These are phyloP conservation scores for Penicillium samsonianum DNA, from an alignment of 495 filamentous ascomycete genomes.

Conservation along the genomic window DNA sequence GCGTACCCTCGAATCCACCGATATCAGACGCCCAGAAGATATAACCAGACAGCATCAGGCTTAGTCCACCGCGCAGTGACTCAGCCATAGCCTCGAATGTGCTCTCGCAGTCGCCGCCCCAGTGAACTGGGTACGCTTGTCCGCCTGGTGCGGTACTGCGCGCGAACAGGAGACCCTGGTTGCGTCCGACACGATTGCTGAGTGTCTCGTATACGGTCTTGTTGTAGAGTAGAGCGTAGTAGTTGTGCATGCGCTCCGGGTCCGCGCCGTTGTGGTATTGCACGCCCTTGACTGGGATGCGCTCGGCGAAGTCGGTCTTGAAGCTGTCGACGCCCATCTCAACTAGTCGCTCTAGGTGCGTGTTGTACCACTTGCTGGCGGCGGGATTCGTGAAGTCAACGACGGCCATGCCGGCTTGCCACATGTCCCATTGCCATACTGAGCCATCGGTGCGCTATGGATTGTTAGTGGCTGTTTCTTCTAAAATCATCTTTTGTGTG, in stretches of 20 bases:
- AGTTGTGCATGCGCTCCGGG: constrained; percentile 71
- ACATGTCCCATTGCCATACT: constrained; percentile 73
- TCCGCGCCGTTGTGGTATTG: constrained; percentile 58
- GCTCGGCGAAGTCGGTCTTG: constrained; percentile 75
- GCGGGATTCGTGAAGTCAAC: constrained; percentile 74
- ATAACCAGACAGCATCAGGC: constrained; percentile 65
- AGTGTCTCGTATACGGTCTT: constrained; percentile 66
- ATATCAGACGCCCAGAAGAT: constrained; percentile 73
- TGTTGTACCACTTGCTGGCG: constrained; percentile 60
- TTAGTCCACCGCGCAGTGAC: constrained; percentile 67
- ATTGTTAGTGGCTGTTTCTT: background rate
- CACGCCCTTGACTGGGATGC: constrained; percentile 64
- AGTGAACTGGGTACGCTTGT: constrained; percentile 67
- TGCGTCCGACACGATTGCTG: constrained; percentile 55
- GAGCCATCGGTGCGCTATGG: constrained; percentile 61
- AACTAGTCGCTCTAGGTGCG: constrained; percentile 59
- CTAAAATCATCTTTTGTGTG: background rate
- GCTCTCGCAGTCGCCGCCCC: constrained; percentile 70
- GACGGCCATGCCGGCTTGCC: constrained; percentile 74
- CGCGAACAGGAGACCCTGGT: constrained; percentile 67
- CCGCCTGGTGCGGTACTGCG: constrained; percentile 65
- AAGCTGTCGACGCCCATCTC: constrained; percentile 67
- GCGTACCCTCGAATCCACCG: constrained; percentile 70
- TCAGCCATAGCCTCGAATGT: constrained; percentile 75
- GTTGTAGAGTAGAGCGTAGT: constrained; percentile 72